Conservation (phyloP, 1,284 basidiomycete genomes). For the Cryptococcus sp. region DNA sequence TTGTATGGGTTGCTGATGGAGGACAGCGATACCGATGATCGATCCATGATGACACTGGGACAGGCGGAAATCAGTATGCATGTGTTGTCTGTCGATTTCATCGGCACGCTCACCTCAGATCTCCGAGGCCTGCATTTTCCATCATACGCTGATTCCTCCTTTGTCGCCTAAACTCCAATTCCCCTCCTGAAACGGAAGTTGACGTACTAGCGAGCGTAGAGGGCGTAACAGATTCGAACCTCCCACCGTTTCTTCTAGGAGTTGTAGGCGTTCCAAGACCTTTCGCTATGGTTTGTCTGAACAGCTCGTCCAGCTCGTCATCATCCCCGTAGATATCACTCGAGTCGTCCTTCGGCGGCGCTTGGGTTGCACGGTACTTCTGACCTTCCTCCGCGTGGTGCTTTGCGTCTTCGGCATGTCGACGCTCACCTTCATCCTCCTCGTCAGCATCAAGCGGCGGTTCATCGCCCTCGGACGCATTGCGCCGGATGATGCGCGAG, state of each 20-base stretch:
- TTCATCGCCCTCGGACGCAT: slow-evolving; percentile 28
- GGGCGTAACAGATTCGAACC: slow-evolving; percentile 17
- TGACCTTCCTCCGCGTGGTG: slow-evolving; percentile 37
- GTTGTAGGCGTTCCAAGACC: slow-evolving; percentile 26
- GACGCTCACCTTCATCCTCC: slow-evolving; percentile 32
- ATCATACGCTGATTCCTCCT: slow-evolving; percentile 25
- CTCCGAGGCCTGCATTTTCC: slow-evolving; percentile 45
- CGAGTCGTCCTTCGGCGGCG: slow-evolving; percentile 24
- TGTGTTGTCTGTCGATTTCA: neutral
- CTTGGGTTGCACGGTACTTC: slow-evolving; percentile 43
- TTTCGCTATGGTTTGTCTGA: slow-evolving; percentile 28
- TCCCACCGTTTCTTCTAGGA: slow-evolving; percentile 17
- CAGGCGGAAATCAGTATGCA: neutral
- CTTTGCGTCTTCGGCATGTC: slow-evolving; percentile 33
- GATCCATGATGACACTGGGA: slow-evolving; percentile 38
- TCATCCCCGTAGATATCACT: slow-evolving; percentile 38
- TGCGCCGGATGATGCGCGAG: slow-evolving; percentile 41
- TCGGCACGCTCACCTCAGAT: slow-evolving; percentile 39
- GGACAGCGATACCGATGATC: slow-evolving; percentile 36
- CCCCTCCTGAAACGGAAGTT: neutral
- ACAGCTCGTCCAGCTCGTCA: slow-evolving; percentile 38
- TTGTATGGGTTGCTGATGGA: slow-evolving; percentile 36
- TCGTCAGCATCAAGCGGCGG: slow-evolving; percentile 33
- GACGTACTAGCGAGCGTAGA: slow-evolving; percentile 19
- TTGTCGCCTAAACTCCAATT: slow-evolving; percentile 18